Evolutionary conservation across 2,329 filamentous ascomycete species (phyloP).

Genomic region (Penicillium fuscoglaucum): DNA sequence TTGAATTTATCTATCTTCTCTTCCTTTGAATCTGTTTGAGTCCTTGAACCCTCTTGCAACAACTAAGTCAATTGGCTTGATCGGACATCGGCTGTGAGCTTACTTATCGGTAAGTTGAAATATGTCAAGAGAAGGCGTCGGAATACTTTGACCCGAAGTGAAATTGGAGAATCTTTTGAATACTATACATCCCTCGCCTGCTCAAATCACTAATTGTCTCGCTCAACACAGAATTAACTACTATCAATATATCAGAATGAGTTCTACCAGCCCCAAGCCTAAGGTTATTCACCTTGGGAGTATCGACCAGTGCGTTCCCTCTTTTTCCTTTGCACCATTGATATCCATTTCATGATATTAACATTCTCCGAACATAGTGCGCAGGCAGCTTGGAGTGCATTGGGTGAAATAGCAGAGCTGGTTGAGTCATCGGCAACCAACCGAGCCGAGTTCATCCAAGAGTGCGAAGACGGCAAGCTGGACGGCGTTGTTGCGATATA

Average conservation of each 20-base stretch:
- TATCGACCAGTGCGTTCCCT: conserved; percentile 60
- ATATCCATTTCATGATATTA: background rate
- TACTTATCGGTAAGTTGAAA: conserved; percentile 17
- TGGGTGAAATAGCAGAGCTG: conserved; percentile 65
- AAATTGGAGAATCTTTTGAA: background rate
- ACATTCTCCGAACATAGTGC: conserved; percentile 46
- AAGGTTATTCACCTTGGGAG: conserved; percentile 64
- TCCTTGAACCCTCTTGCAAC: background rate
- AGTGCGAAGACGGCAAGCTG: conserved; percentile 65
- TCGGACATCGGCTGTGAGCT: conserved; percentile 3
- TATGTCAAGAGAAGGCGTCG: conserved; percentile 12
- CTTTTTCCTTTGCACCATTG: background rate
- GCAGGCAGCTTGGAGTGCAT: conserved; percentile 61
- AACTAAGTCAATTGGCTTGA: background rate
- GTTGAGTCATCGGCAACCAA: conserved; percentile 61
- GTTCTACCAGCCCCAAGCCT: conserved; percentile 42
- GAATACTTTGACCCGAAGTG: conserved; percentile 1
- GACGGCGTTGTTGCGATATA: conserved; percentile 66
- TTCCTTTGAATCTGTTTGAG: background rate
- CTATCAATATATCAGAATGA: conserved; percentile 21
- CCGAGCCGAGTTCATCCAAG: conserved; percentile 67
- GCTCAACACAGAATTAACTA: background rate
- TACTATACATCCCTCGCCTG: background rate
- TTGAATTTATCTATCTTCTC: background rate
- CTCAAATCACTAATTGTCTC: background rate